Conservation (phyloP, 2,329 filamentous ascomycete genomes). For the Microsporum ferrugineum region DNA sequence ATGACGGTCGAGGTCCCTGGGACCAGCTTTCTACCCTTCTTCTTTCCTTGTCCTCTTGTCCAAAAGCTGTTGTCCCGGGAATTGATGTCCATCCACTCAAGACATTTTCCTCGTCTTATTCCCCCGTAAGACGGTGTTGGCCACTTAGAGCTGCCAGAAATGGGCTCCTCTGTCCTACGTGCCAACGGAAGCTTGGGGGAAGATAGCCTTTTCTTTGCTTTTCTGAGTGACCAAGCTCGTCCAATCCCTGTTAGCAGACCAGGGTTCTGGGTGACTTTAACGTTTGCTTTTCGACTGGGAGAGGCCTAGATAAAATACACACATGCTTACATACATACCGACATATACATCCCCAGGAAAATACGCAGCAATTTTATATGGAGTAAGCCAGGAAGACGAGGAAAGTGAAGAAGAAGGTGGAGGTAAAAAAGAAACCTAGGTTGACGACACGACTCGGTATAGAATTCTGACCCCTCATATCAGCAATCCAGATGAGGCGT, state of each 20-base stretch:
- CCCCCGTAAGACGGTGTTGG: neutral
- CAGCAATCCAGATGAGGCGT: constrained; percentile 9
- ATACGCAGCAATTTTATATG: neutral
- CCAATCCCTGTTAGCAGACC: neutral
- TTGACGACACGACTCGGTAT: neutral
- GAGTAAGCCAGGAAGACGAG: neutral
- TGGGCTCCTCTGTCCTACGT: neutral
- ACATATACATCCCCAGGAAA: neutral
- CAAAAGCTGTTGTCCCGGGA: no score
- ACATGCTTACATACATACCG: neutral
- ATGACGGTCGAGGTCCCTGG: neutral
- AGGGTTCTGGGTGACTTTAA: neutral
- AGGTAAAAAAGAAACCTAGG: neutral
- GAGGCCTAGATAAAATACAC: neutral
- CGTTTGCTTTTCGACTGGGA: neutral
- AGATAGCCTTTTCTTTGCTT: neutral
- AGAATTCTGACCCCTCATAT: constrained; percentile 7
- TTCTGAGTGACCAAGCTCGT: neutral
- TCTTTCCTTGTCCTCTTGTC: neutral
- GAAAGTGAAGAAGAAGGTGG: neutral
- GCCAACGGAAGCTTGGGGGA: neutral
- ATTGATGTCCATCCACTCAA: neutral
- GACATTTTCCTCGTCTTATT: neutral
- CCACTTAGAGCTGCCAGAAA: neutral
- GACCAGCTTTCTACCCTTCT: neutral